Base-by-base conservation (phyloP, 176 grass and related monocot genomes). In the Rhynchospora breviuscula region DNA sequence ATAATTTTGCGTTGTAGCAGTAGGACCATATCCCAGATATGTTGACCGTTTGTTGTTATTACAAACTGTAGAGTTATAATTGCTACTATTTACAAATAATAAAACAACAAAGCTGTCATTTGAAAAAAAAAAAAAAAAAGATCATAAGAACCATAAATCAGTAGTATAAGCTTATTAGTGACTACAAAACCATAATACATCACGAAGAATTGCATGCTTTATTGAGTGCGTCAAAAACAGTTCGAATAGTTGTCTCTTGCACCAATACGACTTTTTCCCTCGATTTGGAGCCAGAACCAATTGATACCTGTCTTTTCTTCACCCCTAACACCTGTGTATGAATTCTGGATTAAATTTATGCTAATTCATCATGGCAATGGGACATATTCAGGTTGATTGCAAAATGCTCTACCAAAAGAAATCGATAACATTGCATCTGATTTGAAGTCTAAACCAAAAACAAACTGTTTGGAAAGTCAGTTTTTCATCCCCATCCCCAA, bases 241-340 rank as follows among this genome's bases (percentile, higher is more conserved):
- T 83, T 67, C 84, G 63, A 31, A 98, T 91, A 57, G 87, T 93
- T 22, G 40, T 72, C 11, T 95, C 92, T 84, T 89, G 90, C 15
- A 98, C 95, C 2, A 98, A 79, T 8, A 98, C 86, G 25, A 95
- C 86, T 63, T 98, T 98, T 56, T 98, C 95, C 82, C 95, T 95
- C 5, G 95, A 98, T 89, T 95, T 98, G 15, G 89, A 98, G 53
- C 92, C 95, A 2, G 89, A 93, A 35, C 95, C 92, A 33, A 98
- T 91, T 0, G 91, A 98, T 12, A 98, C 79, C 29, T 98, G 91
- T 72, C 95, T 91, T 90, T 95, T 95, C 84, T 95, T 98, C 88
- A 95, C 88, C 46, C 92, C 89, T 44, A 98, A 87, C 23, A 98
- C 82, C 92, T 98, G 87, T 2, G 67, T 52, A 53, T 76, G 43